Evolutionary conservation across 176 grass and related monocot genomes (phyloP).

Genomic region (Paspalum vaginatum): DNA sequence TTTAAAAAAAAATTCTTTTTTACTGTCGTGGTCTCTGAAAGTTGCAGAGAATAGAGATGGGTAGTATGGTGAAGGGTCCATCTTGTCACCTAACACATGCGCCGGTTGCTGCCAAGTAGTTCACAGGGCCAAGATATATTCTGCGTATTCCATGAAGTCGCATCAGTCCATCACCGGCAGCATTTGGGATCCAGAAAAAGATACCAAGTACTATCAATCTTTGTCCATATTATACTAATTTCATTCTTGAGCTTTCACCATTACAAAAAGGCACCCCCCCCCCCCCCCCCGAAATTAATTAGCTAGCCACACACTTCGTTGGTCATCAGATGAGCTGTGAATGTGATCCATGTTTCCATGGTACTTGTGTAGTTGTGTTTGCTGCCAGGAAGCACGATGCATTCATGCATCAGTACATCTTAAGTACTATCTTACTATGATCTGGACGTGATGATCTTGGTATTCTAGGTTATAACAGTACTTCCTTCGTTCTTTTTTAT

Average conservation of each 20-base stretch:
- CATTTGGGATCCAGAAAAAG: background rate
- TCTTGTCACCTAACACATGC: slow-evolving; percentile 46
- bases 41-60: background rate
- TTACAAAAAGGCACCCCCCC: background rate
- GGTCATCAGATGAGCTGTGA: background rate
- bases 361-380: slow-evolving; percentile 16
- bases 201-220: background rate
- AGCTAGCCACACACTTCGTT: background rate
- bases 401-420: background rate
- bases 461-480: background rate
- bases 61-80: background rate
- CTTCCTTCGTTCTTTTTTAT: no score
- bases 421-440: background rate
- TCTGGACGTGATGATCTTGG: slow-evolving; percentile 21
- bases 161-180: background rate
- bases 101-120: slow-evolving; percentile 21
- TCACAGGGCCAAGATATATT: background rate
- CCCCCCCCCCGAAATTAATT: no score
- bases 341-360: background rate
- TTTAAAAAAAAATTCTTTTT: no score
- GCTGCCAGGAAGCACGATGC: background rate
- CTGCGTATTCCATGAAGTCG: slow-evolving; percentile 11
- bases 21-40: background rate
- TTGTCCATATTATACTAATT: background rate
- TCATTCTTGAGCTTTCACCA: background rate